Conservation (phyloP, 1,284 basidiomycete species). For the Porodaedalea pini region DNA sequence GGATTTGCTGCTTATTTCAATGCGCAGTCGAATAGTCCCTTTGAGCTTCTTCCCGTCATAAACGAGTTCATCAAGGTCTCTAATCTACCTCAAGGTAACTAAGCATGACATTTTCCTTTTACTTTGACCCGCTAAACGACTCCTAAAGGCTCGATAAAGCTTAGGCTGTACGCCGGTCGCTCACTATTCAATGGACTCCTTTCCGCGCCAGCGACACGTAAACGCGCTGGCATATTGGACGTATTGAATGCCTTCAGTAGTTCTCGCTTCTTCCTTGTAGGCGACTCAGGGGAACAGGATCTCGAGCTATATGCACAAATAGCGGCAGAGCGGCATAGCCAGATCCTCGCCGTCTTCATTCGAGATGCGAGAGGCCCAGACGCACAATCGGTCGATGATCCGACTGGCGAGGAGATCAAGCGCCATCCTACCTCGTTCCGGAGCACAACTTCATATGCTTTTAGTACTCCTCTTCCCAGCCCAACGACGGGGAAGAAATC, state of each 20-base stretch:
- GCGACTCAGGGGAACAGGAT: slow-evolving; percentile 88
- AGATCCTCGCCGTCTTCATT: slow-evolving; percentile 73
- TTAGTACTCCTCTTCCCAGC: not conserved
- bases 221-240: slow-evolving; percentile 74
- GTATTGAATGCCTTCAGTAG: slow-evolving; percentile 74
- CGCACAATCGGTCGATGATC: slow-evolving; percentile 45
- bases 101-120: slow-evolving; percentile 10
- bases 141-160: slow-evolving; percentile 54
- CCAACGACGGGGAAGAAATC: not conserved
- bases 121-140: slow-evolving; percentile 18
- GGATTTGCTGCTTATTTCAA: slow-evolving; percentile 19
- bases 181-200: slow-evolving; percentile 75
- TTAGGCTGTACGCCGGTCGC: slow-evolving; percentile 80
- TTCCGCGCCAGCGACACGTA: slow-evolving; percentile 73
- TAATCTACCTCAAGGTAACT: slow-evolving; percentile 57
- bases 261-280: slow-evolving; percentile 77
- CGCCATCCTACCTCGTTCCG: slow-evolving; percentile 25
- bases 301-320: slow-evolving; percentile 67
- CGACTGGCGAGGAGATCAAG: slow-evolving; percentile 45
- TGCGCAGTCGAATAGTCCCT: slow-evolving; percentile 81
- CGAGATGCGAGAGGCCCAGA: slow-evolving; percentile 56
- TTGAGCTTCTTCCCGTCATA: slow-evolving; percentile 79
- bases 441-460: slow-evolving; percentile 14
- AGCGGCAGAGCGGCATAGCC: slow-evolving; percentile 62
- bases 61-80: slow-evolving; percentile 75